Percentiles rank a stretch among this genome's conserved stretches.
Conservation (phyloP, 257 asterid genomes). For the Henckelia pumila region DNA sequence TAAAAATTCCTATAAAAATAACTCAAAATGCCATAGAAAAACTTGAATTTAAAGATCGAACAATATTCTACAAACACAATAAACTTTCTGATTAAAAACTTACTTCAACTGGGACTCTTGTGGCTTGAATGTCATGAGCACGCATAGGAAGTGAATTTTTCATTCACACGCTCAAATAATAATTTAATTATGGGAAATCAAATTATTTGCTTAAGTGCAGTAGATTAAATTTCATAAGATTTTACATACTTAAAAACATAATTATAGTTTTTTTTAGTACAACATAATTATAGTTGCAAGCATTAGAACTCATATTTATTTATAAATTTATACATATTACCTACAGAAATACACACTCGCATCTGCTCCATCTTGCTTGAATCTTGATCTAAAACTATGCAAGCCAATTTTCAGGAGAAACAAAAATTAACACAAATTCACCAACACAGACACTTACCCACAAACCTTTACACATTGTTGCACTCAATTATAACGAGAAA, state of each 20-base stretch:
- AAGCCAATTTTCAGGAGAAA: too few relatives aligned
- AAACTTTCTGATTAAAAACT: too few relatives aligned
- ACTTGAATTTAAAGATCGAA: background rate
- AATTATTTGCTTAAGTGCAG: background rate
- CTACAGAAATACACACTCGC: background rate
- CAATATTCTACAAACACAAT: background rate
- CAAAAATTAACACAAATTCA: background rate
- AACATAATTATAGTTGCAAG: background rate
- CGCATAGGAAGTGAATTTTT: too few relatives aligned
- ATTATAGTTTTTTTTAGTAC: too few relatives aligned
- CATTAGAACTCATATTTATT: too few relatives aligned
- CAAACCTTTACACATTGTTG: background rate
- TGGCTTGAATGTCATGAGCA: too few relatives aligned
- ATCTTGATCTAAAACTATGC: background rate
- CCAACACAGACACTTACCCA: background rate
- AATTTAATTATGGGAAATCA: too few relatives aligned
- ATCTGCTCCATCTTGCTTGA: background rate
- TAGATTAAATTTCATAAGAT: background rate
- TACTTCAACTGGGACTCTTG: too few relatives aligned
- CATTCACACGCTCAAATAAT: too few relatives aligned
- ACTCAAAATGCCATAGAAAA: background rate
- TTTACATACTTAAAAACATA: background rate
- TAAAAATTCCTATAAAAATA: constrained; percentile 18
- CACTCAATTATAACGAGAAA: background rate
- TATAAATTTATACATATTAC: background rate